A percentile compares a stretch with the other conserved stretches of the same genome.
phyloP scores from a whole-genome alignment of 495 filamentous ascomycete genomes.

The Hypoxylon perforatum region DNA sequence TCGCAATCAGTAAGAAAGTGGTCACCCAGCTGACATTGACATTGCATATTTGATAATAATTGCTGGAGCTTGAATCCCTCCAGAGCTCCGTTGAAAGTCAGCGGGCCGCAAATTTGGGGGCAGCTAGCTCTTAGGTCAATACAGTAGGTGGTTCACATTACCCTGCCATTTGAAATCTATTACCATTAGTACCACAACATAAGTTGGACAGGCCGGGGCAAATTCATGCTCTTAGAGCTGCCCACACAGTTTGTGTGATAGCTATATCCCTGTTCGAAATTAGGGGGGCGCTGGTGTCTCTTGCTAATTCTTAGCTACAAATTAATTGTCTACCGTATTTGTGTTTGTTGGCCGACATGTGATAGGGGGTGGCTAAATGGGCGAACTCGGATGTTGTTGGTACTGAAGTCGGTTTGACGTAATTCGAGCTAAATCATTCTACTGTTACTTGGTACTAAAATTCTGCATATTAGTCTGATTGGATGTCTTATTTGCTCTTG shows the following conservation, averaged over 20 bases:
- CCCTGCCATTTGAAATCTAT: background rate
- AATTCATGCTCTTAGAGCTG: constrained; percentile 23
- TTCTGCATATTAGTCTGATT: background rate
- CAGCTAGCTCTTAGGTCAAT: background rate
- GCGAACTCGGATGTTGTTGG: constrained; percentile 2
- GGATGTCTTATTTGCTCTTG: background rate
- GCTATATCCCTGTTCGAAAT: constrained; percentile 3
- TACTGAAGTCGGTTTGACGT: constrained; percentile 13
- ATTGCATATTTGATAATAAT: too few species aligned
- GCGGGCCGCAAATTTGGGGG: background rate
- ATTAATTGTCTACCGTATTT: constrained; percentile 6
- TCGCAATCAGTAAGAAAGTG: constrained; percentile 9
- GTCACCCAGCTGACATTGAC: background rate
- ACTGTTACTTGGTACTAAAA: constrained; percentile 2
- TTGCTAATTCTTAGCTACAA: constrained; percentile 18
- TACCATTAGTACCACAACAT: too few species aligned
- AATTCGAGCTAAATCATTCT: background rate
- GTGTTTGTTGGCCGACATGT: constrained; percentile 18
- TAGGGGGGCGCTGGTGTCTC: constrained; percentile 3
- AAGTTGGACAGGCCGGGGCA: background rate
- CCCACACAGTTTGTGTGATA: constrained; percentile 15
- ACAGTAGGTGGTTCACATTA: background rate
- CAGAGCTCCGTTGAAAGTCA: background rate
- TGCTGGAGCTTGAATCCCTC: background rate
- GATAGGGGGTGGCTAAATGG: constrained; percentile 11